A percentile compares a stretch with the other conserved stretches of the same genome.
Conservation (phyloP, 805 yeast species). For the Cyberlindnera mycetangii region DNA sequence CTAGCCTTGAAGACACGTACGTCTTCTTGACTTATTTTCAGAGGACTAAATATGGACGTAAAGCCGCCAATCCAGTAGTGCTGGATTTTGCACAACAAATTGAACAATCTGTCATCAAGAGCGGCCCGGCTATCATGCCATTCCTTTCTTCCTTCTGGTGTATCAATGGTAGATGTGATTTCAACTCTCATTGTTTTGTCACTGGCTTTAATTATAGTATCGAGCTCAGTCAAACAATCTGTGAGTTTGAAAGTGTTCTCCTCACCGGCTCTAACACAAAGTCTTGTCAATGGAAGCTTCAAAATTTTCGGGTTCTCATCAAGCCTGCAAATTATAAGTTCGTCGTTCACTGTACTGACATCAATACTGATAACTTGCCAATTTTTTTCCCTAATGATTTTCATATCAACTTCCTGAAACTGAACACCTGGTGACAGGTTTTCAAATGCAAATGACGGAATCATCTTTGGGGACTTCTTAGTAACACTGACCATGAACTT, state of each 20-base stretch:
- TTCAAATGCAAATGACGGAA: constrained; percentile 19
- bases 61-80: constrained; percentile 77
- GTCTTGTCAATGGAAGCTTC: constrained; percentile 59
- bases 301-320: constrained; percentile 43
- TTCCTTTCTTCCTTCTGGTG: constrained; percentile 55
- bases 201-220: constrained; percentile 55
- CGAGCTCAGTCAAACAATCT: constrained; percentile 45
- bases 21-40: constrained; percentile 25
- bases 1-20: constrained; percentile 34
- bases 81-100: constrained; percentile 58
- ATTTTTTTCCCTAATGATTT: constrained; percentile 34
- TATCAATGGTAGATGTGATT: constrained; percentile 47
- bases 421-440: constrained; percentile 6
- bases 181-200: constrained; percentile 55
- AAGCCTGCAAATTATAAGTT: constrained; percentile 50
- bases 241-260: constrained; percentile 40
- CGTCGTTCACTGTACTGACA: constrained; percentile 53
- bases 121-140: constrained; percentile 79
- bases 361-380: constrained; percentile 67
- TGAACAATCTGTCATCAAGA: constrained; percentile 54
- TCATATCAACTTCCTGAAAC: constrained; percentile 12
- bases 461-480: constrained; percentile 10
- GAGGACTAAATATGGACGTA: constrained; percentile 52
- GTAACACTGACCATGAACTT: constrained; percentile 22
- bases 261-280: constrained; percentile 41